phyloP scores from a whole-genome alignment of 257 asterid species.

The Solanum sejunctum region DNA sequence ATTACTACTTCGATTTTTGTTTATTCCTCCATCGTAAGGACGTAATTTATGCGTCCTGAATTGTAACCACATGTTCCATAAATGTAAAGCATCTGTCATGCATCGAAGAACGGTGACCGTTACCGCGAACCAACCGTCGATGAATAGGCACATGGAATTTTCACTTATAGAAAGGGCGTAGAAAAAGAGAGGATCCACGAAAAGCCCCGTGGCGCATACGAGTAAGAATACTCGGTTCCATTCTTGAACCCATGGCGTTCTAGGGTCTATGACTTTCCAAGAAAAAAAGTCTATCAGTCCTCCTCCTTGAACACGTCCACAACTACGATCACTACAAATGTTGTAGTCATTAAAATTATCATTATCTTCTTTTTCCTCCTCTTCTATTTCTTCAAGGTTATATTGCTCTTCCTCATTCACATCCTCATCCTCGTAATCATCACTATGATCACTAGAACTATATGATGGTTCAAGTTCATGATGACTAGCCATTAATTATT shows the following conservation, averaged over 20 bases:
- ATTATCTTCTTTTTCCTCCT: slow-evolving; percentile 5
- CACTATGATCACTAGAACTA: slow-evolving; percentile 8
- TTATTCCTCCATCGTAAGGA: background rate
- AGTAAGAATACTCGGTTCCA: slow-evolving; percentile 83
- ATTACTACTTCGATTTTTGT: background rate
- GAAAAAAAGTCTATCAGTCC: slow-evolving; percentile 14
- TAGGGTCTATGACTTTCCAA: slow-evolving; percentile 47
- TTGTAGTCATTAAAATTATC: background rate
- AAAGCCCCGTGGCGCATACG: slow-evolving; percentile 59
- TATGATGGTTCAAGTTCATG: slow-evolving; percentile 7
- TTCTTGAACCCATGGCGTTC: slow-evolving; percentile 61
- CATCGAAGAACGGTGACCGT: slow-evolving; percentile 76
- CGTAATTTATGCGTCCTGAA: slow-evolving; percentile 32
- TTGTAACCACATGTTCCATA: slow-evolving; percentile 88
- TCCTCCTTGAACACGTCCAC: slow-evolving; percentile 6
- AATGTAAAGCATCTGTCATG: slow-evolving; percentile 76
- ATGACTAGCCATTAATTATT: slow-evolving; percentile 16
- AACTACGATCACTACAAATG: background rate
- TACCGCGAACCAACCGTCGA: slow-evolving; percentile 88
- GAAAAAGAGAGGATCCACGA: slow-evolving; percentile 79
- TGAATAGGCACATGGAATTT: slow-evolving; percentile 65
- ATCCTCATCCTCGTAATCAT: background rate
- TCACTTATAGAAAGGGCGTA: slow-evolving; percentile 76
- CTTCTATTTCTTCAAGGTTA: slow-evolving; percentile 13
- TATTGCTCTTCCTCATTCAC: background rate